Evolutionary conservation across 345 rosid species (phyloP), one percentile per base, ranked within the genome.

Genomic region (Gossypium sturtianum): DNA sequence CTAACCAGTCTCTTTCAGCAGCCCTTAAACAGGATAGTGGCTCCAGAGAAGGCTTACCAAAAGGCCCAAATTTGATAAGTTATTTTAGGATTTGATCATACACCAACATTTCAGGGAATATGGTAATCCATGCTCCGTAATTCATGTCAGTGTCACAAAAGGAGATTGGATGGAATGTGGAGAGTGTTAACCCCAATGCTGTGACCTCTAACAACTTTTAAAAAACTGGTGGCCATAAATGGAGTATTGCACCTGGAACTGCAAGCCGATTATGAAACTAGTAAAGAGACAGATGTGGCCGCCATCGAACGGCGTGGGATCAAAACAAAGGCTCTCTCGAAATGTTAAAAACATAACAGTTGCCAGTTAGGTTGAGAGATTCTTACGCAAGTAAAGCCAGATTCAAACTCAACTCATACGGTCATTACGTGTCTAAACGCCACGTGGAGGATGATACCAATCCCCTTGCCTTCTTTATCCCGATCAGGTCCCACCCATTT

Each of bases 401-500:
- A 23, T 54, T 66, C 72, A 22, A 29, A 58, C 57, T 22, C 62
- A 70, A 20, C 56, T 12, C n/a, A 45, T 22, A 17, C 13, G 44
- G 12, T 29, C 20, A 63, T 41, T 10, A 9, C 48, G 47, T 63
- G 66, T 62, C 45, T 34, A 11, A 20, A 19, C 15, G 57, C 81
- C 84, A 77, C 83, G 83, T 81, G 81, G 76, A 57, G 66, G 56
- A 63, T 41, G 84, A 76, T 80, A 81, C 84, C 34, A 27, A 29
- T 27, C 73, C 70, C 43, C 60, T 70, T 57, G 23, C 29, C 41
- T 5, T 34, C 41, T 5, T 34, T 34, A 34, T 34, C 41, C 41
- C 41, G 41, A 34, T 34, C 41, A 34, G 41, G 41, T 34, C 52
- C 58, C 7, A 10, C 64, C 9, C 2, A 9, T 4, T 16, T 11